phyloP scores from a whole-genome alignment of 1,284 basidiomycete genomes.

The Ustilago sp. region DNA sequence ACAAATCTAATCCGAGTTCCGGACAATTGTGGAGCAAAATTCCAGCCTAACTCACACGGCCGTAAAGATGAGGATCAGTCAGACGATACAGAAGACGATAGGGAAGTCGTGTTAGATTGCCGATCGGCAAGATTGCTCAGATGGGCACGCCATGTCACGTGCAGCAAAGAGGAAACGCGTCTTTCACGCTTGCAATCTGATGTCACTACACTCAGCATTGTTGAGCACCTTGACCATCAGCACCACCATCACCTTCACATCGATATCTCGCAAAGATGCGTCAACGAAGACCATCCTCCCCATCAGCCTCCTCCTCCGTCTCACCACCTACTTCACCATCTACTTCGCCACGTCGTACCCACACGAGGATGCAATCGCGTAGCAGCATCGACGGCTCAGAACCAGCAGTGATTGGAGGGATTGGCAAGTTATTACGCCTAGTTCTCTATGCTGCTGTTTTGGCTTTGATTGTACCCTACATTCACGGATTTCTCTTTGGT shows the following conservation, averaged over 20 bases:
- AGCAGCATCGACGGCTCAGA: background rate
- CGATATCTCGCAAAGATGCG: too few relatives aligned
- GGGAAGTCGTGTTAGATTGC: too few relatives aligned
- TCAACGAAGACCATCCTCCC: too few relatives aligned
- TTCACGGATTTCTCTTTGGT: background rate
- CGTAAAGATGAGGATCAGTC: too few relatives aligned
- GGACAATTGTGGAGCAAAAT: background rate
- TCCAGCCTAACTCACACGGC: background rate
- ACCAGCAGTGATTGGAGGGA: background rate
- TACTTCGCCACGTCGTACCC: background rate
- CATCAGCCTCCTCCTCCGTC: background rate
- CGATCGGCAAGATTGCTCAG: too few relatives aligned
- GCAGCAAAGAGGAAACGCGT: too few relatives aligned
- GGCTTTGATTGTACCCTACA: constrained; percentile 34
- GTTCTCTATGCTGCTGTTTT: constrained; percentile 19
- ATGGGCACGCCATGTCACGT: too few relatives aligned
- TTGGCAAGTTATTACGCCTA: constrained; percentile 25
- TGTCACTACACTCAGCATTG: background rate
- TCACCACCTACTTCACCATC: background rate
- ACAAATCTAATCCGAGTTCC: constrained; percentile 1
- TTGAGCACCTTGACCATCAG: background rate
- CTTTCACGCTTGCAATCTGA: background rate
- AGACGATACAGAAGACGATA: too few relatives aligned
- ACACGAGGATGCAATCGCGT: background rate
- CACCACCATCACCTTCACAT: background rate